Conservation (phyloP, 2,329 filamentous ascomycete species). For the Ilyonectria robusta region DNA sequence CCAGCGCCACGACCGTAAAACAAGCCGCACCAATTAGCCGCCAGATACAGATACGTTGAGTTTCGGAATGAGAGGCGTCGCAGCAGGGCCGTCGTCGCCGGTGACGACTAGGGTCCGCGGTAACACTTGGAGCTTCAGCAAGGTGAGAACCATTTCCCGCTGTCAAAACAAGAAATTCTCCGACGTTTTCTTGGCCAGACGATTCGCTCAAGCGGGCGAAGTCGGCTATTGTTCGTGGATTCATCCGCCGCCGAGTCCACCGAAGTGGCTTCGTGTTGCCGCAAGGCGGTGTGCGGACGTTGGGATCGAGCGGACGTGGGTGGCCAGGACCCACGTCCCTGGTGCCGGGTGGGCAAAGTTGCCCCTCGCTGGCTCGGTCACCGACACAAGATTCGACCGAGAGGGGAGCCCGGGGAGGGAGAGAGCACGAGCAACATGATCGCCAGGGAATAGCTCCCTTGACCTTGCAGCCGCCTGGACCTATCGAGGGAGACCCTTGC, state of each 20-base stretch:
- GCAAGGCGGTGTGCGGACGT: conserved; percentile 46
- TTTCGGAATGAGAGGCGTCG: conserved; percentile 52
- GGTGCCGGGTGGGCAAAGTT: conserved; percentile 26
- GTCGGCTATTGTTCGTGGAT: conserved; percentile 32
- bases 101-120: conserved; percentile 50
- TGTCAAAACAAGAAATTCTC: conserved; percentile 20
- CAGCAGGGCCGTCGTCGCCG: conserved; percentile 53
- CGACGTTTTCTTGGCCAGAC: conserved; percentile 5
- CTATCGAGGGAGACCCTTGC: conserved; percentile 26
- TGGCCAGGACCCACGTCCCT: conserved; percentile 39
- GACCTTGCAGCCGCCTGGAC: conserved; percentile 20
- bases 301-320: conserved; percentile 28
- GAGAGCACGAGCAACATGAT: conserved; percentile 23
- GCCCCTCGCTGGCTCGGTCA: conserved; percentile 27
- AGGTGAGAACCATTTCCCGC: conserved; percentile 48
- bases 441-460: conserved; percentile 19
- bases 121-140: conserved; percentile 60
- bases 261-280: conserved; percentile 34
- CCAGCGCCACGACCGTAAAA: not conserved
- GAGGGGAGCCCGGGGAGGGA: conserved; percentile 24
- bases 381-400: conserved; percentile 27
- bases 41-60: conserved; percentile 19
- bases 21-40: conserved; percentile 17
- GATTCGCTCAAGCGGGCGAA: conserved; percentile 42
- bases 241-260: conserved; percentile 22